phyloP scores from a whole-genome alignment of 2,329 filamentous ascomycete genomes.

The Mycocentrospora acerina region DNA sequence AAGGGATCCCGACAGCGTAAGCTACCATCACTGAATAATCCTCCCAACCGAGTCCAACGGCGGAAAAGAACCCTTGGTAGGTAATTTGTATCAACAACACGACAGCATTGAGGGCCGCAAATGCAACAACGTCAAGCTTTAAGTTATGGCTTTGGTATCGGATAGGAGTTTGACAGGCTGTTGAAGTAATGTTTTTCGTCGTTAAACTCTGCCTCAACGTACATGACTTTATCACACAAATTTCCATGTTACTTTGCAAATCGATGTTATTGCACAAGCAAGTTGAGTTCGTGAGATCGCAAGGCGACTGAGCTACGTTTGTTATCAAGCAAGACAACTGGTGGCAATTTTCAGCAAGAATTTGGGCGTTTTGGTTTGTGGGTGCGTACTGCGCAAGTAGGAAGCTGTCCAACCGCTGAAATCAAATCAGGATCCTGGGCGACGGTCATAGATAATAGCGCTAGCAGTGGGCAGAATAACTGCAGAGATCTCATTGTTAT shows the following conservation, averaged over 20 bases:
- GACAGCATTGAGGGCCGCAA: conserved; percentile 38
- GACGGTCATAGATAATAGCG: conserved; percentile 13
- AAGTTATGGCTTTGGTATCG: conserved; percentile 38
- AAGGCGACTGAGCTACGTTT: conserved; percentile 12
- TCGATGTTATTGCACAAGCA: conserved; percentile 19
- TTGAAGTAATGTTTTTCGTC: conserved; percentile 46
- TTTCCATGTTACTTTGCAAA: conserved; percentile 13
- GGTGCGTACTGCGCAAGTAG: conserved; percentile 21
- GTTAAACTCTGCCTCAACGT: conserved; percentile 19
- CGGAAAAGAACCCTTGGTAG: conserved; percentile 41
- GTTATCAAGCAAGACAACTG: conserved; percentile 16
- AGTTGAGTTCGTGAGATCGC: conserved; percentile 8
- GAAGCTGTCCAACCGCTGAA: conserved; percentile 14
- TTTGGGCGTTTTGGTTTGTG: not conserved
- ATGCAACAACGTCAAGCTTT: conserved; percentile 35
- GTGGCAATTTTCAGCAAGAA: conserved; percentile 1
- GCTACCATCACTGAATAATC: conserved; percentile 35
- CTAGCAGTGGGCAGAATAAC: conserved; percentile 16
- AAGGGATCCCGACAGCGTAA: conserved; percentile 24
- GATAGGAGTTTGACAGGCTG: conserved; percentile 42
- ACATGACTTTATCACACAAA: conserved; percentile 15
- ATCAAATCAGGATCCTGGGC: conserved; percentile 13
- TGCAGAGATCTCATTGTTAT: conserved; percentile 21
- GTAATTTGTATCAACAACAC: conserved; percentile 40
- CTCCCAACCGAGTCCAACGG: conserved; percentile 41